These are phyloP conservation scores for Fabrea salina DNA, from an alignment of 169 alveolate genomes.

Conservation along the genomic window DNA sequence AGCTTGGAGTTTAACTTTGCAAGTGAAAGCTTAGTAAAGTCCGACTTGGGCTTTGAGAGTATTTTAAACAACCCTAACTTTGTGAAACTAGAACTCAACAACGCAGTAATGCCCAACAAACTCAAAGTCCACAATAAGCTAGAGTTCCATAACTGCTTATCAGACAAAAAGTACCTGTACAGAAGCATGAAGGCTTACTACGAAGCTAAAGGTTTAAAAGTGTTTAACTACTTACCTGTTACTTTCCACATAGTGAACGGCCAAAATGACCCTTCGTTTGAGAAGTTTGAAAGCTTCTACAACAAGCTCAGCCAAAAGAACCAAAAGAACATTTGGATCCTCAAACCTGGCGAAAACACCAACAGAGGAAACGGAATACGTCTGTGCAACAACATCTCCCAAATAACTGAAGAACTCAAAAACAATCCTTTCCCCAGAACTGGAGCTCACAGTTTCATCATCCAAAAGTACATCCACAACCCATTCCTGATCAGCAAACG, in stretches of 20 bases:
- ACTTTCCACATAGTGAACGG: conserved; percentile 64
- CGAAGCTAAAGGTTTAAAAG: conserved; percentile 42
- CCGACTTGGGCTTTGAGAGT: not conserved
- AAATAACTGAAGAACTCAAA: not conserved
- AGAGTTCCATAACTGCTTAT: conserved; percentile 56
- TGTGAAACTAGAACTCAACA: conserved; percentile 1
- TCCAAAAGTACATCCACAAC: conserved; percentile 78
- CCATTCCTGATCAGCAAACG: conserved; percentile 79
- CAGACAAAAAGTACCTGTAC: conserved; percentile 65
- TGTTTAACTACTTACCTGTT: conserved; percentile 51
- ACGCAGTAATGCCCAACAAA: conserved; percentile 3
- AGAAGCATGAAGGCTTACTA: conserved; percentile 49
- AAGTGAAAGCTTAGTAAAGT: not conserved
- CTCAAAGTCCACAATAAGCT: conserved; percentile 52
- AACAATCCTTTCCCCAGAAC: not conserved
- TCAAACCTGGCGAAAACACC: conserved; percentile 32
- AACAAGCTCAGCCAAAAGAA: not conserved
- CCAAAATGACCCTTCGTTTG: conserved; percentile 9
- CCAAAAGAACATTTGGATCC: not conserved
- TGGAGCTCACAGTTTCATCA: conserved; percentile 45
- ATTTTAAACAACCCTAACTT: not conserved
- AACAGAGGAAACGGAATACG: conserved; percentile 20
- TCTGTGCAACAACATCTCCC: not conserved
- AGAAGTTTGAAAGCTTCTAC: not conserved
- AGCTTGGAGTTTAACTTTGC: not conserved